These are phyloP conservation scores for Aspergillus hiratsukae DNA, from an alignment of 2,329 filamentous ascomycete genomes.

Conservation along the genomic window DNA sequence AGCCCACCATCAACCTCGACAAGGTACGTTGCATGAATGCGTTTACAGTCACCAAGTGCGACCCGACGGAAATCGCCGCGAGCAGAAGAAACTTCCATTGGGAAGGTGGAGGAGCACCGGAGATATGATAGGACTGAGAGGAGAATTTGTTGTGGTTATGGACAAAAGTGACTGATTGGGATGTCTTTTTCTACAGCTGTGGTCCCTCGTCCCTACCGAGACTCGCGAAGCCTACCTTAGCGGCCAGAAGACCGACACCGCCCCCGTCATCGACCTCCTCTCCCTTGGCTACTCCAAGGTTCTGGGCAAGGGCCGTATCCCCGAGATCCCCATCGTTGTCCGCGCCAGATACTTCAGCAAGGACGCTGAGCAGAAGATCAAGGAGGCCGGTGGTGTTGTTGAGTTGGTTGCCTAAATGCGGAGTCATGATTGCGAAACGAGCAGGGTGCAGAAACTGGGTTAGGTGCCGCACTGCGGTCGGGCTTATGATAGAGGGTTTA, in stretches of 20 bases:
- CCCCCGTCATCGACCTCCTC: conserved; percentile 96
- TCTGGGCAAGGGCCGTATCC: conserved; percentile 95
- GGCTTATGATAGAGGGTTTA: conserved; percentile 26
- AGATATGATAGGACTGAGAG: background rate
- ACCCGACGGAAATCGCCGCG: background rate
- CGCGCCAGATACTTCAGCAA: conserved; percentile 92
- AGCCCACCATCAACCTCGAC: conserved; percentile 97
- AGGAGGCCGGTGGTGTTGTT: conserved; percentile 90
- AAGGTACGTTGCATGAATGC: conserved; percentile 61
- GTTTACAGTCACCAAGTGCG: background rate
- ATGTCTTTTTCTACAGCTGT: conserved; percentile 59
- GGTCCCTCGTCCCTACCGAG: conserved; percentile 90
- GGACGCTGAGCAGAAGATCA: conserved; percentile 98
- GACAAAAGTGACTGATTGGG: conserved; percentile 13
- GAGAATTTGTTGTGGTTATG: background rate
- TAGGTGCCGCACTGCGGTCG: conserved; percentile 27
- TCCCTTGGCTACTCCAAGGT: conserved; percentile 97
- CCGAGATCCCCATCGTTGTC: conserved; percentile 88
- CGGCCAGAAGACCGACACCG: conserved; percentile 78
- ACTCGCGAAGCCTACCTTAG: conserved; percentile 87
- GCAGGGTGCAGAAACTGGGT: conserved; percentile 13
- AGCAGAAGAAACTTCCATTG: background rate
- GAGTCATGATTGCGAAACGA: conserved; percentile 21
- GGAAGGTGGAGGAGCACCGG: background rate
- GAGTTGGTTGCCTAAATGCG: conserved; percentile 81